phyloP scores from a whole-genome alignment of 306 rosid species.

The Sicyos edulis region DNA sequence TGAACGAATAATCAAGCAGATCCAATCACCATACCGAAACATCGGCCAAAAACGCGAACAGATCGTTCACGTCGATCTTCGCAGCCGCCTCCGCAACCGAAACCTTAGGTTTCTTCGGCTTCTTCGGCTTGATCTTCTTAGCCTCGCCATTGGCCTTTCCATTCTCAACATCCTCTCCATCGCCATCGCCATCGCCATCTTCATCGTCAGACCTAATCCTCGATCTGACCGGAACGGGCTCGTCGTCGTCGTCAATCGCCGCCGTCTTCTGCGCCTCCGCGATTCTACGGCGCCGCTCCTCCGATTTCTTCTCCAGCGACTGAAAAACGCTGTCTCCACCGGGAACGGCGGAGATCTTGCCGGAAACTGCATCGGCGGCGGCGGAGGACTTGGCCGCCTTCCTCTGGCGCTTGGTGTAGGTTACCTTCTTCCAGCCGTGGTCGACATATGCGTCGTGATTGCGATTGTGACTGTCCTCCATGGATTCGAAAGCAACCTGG shows the following conservation, averaged over 20 bases:
- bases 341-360: conserved; percentile 26
- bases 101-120: conserved; percentile 82
- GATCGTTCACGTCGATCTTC: conserved; percentile 64
- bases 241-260: conserved; percentile 27
- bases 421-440: conserved; percentile 96
- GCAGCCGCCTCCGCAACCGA: conserved; percentile 79
- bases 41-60: conserved; percentile 49
- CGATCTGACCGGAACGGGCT: conserved; percentile 43
- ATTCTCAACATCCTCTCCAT: conserved; percentile 40
- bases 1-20: conserved; percentile 22
- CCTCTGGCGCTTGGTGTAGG: conserved; percentile 69
- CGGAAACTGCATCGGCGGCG: conserved; percentile 32
- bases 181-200: conserved; percentile 46
- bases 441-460: conserved; percentile 33
- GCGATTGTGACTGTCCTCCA: not conserved
- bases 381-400: conserved; percentile 36
- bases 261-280: conserved; percentile 53
- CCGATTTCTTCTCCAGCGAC: conserved; percentile 70
- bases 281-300: conserved; percentile 68
- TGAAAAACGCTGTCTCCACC: conserved; percentile 55
- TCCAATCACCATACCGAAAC: conserved; percentile 45
- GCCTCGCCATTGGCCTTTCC: conserved; percentile 47
- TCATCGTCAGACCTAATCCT: conserved; percentile 51
- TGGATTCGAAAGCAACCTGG: conserved; percentile 35
- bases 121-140: conserved; percentile 80